Evolutionary conservation across 345 rosid species (phyloP).

Genomic region (Moringa oleifera): DNA sequence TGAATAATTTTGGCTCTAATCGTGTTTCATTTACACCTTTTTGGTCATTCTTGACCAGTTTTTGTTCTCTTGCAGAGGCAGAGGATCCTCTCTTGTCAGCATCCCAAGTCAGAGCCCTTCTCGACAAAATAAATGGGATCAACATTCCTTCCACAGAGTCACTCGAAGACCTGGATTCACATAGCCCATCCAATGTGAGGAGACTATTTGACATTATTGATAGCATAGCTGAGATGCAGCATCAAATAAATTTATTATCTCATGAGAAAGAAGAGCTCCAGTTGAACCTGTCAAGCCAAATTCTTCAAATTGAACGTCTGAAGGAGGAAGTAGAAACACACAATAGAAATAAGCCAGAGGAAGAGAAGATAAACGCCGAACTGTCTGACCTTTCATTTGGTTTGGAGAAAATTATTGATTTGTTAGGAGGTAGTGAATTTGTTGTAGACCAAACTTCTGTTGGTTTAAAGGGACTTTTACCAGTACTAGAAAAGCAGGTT

Average conservation of each 20-base stretch:
- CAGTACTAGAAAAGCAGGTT: conserved; percentile 47
- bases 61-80: conserved; percentile 38
- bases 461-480: conserved; percentile 35
- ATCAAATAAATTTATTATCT: conserved; percentile 45
- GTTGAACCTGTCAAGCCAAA: conserved; percentile 41
- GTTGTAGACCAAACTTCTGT: conserved; percentile 34
- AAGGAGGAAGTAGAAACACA: conserved; percentile 39
- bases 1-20: conserved; percentile 18
- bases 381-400: conserved; percentile 40
- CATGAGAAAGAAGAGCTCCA: conserved; percentile 48
- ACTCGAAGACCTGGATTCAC: conserved; percentile 30
- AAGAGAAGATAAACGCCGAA: conserved; percentile 47
- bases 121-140: conserved; percentile 45
- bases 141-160: conserved; percentile 39
- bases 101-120: conserved; percentile 43
- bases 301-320: conserved; percentile 55
- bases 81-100: conserved; percentile 46
- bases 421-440: conserved; percentile 40
- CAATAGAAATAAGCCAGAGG: conserved; percentile 26
- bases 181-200: conserved; percentile 36
- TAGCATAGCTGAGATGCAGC: conserved; percentile 40
- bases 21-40: conserved; percentile 8
- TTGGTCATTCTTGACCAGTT: neutral
- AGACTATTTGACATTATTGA: conserved; percentile 56
- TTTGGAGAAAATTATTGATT: conserved; percentile 46